phyloP scores from a whole-genome alignment of 371 early-diverging fungal species.

The Lichtheimia hyalospora region DNA sequence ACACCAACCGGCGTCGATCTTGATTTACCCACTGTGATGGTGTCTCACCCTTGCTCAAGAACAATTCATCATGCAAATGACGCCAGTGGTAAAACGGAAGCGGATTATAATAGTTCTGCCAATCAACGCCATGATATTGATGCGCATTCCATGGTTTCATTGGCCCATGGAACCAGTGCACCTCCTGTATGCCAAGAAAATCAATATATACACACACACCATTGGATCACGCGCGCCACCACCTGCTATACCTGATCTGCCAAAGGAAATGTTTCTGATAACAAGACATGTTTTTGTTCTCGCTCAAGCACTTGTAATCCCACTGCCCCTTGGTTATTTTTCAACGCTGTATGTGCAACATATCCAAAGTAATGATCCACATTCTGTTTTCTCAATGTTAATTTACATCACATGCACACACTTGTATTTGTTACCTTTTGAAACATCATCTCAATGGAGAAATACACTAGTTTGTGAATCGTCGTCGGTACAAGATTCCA shows the following conservation, averaged over 20 bases:
- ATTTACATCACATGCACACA: neutral
- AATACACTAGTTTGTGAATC: slow-evolving; percentile 23
- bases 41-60: neutral
- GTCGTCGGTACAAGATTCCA: slow-evolving; percentile 8
- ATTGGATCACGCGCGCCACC: too few species aligned
- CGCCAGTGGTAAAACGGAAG: slow-evolving; percentile 36
- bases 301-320: neutral
- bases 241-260: neutral
- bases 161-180: slow-evolving; percentile 17
- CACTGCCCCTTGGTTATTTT: neutral
- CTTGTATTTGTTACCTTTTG: slow-evolving; percentile 21
- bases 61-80: slow-evolving; percentile 13
- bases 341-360: slow-evolving; percentile 13
- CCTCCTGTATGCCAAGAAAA: slow-evolving; percentile 12
- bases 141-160: slow-evolving; percentile 42
- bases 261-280: neutral
- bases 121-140: slow-evolving; percentile 22
- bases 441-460: slow-evolving; percentile 29
- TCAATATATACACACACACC: too few species aligned
- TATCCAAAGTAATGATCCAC: slow-evolving; percentile 26
- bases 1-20: slow-evolving; percentile 18
- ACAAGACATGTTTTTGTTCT: neutral
- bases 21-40: slow-evolving; percentile 17
- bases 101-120: slow-evolving; percentile 28
- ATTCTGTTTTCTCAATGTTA: slow-evolving; percentile 13